Evolutionary conservation across 176 grass and related monocot genomes (phyloP), one percentile per base, ranked within the genome.

Genomic region (Melocanna baccifera): DNA sequence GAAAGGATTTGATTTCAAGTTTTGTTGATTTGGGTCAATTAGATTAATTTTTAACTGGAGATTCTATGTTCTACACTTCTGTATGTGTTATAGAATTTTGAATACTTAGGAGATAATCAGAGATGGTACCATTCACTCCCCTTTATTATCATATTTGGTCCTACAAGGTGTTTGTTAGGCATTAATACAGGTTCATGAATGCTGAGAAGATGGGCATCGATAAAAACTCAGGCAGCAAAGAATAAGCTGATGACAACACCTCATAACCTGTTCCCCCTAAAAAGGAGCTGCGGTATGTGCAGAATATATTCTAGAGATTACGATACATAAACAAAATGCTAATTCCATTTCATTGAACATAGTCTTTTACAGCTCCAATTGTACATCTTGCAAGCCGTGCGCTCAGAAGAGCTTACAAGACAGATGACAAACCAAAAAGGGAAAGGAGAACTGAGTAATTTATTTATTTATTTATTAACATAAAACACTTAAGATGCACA

Each of bases 381-480:
- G 6, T 30, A 37, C 22, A 66, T 67, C 43, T 56, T 67, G 58
- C 25, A 58, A 47, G 15, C 26, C 6, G 14, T 46, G 63, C 68
- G 10, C 14, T 66, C 4, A 32, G 34, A 23, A 73, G 46, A 73
- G 37, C 32, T 18, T 69, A 10, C 36, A 78, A 50, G 37, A 7
- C 9, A 48, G 36, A 29, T 36, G 40, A 14, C 1, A 12, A 59
- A 13, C 28, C 40, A 62, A 66, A 59, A 62, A 80, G 1, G 22
- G 14, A 69, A 53, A 45, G 0, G 19, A 67, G 1, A 81, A 47
- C 14, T 46, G 5, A 29, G 69, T 12, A 50, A 36, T 36, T 36
- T 69, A 83, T 69, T 83, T 36, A 39, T 29, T 55, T 85, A 81
- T 86, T 82, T 40, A n/a, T 81, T 71, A 71, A 74, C 61, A 51